phyloP scores from a whole-genome alignment of 371 early-diverging fungal species.

The Mortierella sp. region DNA sequence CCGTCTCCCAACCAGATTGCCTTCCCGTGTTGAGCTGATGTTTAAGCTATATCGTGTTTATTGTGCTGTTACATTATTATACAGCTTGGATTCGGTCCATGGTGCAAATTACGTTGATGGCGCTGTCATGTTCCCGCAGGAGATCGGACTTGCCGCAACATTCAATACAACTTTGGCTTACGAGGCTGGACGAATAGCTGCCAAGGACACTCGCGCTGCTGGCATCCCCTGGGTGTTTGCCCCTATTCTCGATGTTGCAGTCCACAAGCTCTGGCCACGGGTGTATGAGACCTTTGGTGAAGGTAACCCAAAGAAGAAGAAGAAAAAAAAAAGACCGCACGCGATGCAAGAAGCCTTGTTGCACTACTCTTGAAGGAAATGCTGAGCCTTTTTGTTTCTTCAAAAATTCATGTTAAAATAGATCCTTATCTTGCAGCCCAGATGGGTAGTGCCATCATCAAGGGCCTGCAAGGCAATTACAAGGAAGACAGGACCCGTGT shows the following conservation, averaged over 20 bases:
- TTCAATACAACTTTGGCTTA: conserved; percentile 58
- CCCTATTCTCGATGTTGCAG: conserved; percentile 72
- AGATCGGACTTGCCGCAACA: conserved; percentile 62
- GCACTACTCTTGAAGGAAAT: background rate
- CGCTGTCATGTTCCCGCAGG: conserved; percentile 59
- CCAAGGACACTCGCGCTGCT: conserved; percentile 65
- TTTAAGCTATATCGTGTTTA: too few relatives aligned
- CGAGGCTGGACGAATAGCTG: conserved; percentile 58
- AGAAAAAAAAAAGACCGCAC: too few relatives aligned
- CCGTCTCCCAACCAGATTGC: too few relatives aligned
- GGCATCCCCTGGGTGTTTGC: conserved; percentile 74
- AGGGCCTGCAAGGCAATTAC: conserved; percentile 75
- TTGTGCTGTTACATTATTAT: too few relatives aligned
- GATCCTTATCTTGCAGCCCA: conserved; percentile 68
- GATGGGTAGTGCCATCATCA: conserved; percentile 65
- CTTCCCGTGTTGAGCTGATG: too few relatives aligned
- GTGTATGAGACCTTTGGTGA: conserved; percentile 71
- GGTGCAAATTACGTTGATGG: conserved; percentile 75
- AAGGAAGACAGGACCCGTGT: conserved; percentile 58
- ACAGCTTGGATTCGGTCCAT: conserved; percentile 70
- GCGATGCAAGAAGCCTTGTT: too few relatives aligned
- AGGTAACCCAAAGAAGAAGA: too few relatives aligned
- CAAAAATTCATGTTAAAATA: too few relatives aligned
- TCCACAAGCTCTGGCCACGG: conserved; percentile 77
- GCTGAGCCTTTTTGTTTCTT: background rate